Base-by-base conservation (phyloP, 2,329 filamentous ascomycete genomes). In the Colletotrichum endophyticum region DNA sequence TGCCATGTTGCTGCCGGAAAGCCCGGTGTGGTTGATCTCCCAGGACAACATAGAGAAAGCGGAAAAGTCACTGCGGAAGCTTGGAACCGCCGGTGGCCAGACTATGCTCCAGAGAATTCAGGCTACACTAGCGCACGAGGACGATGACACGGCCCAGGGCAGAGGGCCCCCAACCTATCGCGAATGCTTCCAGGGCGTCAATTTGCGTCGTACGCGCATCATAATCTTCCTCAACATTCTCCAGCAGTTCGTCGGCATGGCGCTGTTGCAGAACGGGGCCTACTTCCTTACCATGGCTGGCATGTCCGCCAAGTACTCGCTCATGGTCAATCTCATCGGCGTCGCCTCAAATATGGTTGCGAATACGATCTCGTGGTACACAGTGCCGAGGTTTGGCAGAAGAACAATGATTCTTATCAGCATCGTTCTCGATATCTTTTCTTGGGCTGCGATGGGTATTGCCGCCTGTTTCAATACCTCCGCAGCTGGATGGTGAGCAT, bases 201-300 rank as follows among this genome's bases (percentile, higher is more conserved):
- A 66, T 49, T 16, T 70, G 12, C 72, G 72, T 15, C 72, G 59
- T 9, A 69, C 66, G 1, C 57, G 67, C 3, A 66, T 70, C 11
- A 59, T 69, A 30, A 39, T 74, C 6, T 70, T 61, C 13, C 66
- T 70, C 2, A 64, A 74, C 16, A 32, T 70, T 6, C 67, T 70
- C 0, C 72, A 70, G 49, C 44, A 68, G 15, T 70, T 74, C 36
- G 61, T 70, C 8, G 72, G 72, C 5, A 66, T 74, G 66, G 30
- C 66, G 3, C 61, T 74, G 27, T 9, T 74, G 27, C 27, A 39
- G 8, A 70, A 74, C 39, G 66, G 53, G 3, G 72, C 66, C 0
- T 70, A 66, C 8, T 74, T 74, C 66, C 66, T 74, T 66, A 66
- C 62, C 44, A 64, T 70, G 66, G 72, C 72, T 3, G 72, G 72